These are phyloP conservation scores for Boletus pseudo-olivaceus DNA, from an alignment of 768 basidiomycete genomes.

Conservation along the genomic window DNA sequence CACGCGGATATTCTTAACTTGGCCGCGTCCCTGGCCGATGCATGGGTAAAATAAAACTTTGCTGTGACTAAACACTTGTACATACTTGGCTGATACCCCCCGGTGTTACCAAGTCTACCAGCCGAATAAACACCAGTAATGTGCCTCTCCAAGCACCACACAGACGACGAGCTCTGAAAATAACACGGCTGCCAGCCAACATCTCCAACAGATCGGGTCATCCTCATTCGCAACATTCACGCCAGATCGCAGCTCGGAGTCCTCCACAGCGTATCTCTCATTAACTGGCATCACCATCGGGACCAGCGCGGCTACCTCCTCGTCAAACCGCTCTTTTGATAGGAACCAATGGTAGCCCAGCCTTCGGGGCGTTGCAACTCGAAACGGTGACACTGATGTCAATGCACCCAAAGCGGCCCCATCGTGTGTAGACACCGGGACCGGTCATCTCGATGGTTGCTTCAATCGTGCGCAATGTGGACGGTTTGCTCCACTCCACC, in stretches of 20 bases:
- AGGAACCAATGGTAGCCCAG: slow-evolving; percentile 1
- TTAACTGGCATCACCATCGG: background rate
- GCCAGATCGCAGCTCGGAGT: background rate
- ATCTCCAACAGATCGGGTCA: background rate
- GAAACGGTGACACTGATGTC: slow-evolving; percentile 12
- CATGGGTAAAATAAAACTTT: background rate
- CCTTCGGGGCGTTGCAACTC: background rate
- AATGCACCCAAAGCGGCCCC: background rate
- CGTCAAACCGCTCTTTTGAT: background rate
- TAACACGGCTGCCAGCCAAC: background rate
- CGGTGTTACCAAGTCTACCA: no score
- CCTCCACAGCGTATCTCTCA: background rate
- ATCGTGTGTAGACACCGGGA: background rate
- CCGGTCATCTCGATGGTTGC: background rate
- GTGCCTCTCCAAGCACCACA: no score
- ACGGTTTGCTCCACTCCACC: slow-evolving; percentile 9
- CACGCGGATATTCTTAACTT: slow-evolving; percentile 5
- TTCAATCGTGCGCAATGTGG: background rate
- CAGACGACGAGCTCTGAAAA: background rate
- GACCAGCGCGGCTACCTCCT: background rate
- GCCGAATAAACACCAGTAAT: background rate
- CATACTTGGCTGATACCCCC: no score
- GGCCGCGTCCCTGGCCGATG: background rate
- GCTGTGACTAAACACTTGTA: background rate
- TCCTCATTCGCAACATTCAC: background rate